phyloP scores from a whole-genome alignment of 768 basidiomycete species.

The Naganishia vishniacii region DNA sequence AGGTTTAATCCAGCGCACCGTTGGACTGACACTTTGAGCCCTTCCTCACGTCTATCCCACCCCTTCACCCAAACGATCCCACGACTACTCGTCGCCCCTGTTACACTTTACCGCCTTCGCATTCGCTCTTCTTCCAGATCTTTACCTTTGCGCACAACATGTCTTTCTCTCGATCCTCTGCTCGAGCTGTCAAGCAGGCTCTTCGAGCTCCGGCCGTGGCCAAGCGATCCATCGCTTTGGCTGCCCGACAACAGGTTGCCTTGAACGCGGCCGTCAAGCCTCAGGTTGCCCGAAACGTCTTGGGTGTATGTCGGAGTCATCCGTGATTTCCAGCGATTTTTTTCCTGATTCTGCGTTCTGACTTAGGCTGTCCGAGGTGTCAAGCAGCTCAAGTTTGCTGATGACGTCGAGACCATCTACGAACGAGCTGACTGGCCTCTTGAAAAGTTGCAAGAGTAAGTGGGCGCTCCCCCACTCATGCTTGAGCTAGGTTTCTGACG shows the following conservation, averaged over 20 bases:
- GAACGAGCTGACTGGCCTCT: constrained; percentile 97
- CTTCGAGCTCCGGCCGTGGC: constrained; percentile 40
- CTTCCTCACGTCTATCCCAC: constrained; percentile 1
- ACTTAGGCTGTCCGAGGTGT: constrained; percentile 65
- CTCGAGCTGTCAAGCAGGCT: constrained; percentile 44
- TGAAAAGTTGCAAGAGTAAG: constrained; percentile 82
- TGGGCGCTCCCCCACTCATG: neutral
- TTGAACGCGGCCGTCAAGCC: constrained; percentile 34
- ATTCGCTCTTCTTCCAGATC: constrained; percentile 9
- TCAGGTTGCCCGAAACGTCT: constrained; percentile 34
- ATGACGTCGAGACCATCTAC: constrained; percentile 85
- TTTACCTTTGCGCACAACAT: constrained; percentile 33
- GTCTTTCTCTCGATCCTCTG: constrained; percentile 46
- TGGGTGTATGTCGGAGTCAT: constrained; percentile 36
- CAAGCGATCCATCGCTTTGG: constrained; percentile 46
- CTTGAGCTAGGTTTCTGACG: neutral
- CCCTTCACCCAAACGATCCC: neutral
- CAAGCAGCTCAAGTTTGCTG: constrained; percentile 95
- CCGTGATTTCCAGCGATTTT: no score
- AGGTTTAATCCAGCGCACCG: neutral
- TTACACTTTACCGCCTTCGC: constrained; percentile 6
- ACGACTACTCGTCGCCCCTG: neutral
- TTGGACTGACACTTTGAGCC: neutral
- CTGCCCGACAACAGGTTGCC: constrained; percentile 35
- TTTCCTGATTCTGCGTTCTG: no score